Conservation (phyloP, 106 monocot species). For the Dendrobium nobile region DNA sequence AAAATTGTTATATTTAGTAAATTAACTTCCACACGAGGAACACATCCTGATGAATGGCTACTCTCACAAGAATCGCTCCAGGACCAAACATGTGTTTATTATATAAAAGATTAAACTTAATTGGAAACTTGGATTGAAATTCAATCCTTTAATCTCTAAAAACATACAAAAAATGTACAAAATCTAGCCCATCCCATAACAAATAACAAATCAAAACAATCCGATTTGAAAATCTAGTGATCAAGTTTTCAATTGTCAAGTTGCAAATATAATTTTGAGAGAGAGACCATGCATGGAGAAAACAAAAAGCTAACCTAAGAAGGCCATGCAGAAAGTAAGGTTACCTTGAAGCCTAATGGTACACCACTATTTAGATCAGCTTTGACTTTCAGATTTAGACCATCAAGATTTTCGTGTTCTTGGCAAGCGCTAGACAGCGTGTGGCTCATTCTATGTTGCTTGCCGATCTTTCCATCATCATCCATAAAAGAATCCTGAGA, state of each 20-base stretch:
- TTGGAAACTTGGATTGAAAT: not conserved
- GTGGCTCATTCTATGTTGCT: conserved; percentile 26
- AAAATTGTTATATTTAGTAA: too few species aligned
- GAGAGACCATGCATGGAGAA: not conserved
- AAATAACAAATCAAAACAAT: not conserved
- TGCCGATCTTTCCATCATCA: not conserved
- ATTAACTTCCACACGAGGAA: too few species aligned
- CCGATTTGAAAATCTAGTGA: not conserved
- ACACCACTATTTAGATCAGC: conserved; percentile 11
- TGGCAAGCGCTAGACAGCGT: conserved; percentile 17
- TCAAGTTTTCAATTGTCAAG: not conserved
- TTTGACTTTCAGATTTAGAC: conserved; percentile 15
- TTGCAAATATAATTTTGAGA: not conserved
- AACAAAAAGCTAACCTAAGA: not conserved
- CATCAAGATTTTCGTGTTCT: conserved; percentile 4
- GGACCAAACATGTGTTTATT: too few species aligned
- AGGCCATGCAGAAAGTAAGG: not conserved
- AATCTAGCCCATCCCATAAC: not conserved
- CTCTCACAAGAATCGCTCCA: too few species aligned
- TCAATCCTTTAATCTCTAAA: not conserved
- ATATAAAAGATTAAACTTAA: too few species aligned
- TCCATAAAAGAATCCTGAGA: conserved; percentile 9
- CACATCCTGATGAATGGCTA: too few species aligned
- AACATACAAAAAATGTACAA: not conserved
- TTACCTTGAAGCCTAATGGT: conserved; percentile 36